These are phyloP conservation scores for Phialophora macrospora DNA, from an alignment of 2,329 filamentous ascomycete genomes.

Conservation along the genomic window DNA sequence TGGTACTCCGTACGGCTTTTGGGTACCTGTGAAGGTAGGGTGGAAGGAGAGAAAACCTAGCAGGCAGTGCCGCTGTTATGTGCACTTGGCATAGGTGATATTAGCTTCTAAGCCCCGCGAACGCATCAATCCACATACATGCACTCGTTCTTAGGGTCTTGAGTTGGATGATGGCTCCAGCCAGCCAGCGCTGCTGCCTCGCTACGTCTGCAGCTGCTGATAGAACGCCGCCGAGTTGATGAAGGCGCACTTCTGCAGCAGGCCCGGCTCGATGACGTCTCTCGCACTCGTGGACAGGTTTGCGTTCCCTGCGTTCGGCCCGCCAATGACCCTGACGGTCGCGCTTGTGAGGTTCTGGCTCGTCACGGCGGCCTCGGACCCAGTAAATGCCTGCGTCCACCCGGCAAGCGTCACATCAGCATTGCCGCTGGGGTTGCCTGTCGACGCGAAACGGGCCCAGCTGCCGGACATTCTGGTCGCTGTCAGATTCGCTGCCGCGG, in stretches of 20 bases:
- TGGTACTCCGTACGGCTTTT: no score
- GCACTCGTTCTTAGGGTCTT: background rate
- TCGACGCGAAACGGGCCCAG: slow-evolving; percentile 23
- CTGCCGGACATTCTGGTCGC: slow-evolving; percentile 26
- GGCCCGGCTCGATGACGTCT: slow-evolving; percentile 15
- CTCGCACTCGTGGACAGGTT: slow-evolving; percentile 1
- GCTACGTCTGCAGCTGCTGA: slow-evolving; percentile 23
- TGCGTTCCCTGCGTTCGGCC: slow-evolving; percentile 22
- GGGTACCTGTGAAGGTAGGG: no score
- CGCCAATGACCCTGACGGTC: slow-evolving; percentile 23
- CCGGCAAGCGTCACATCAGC: slow-evolving; percentile 12
- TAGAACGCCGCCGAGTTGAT: slow-evolving; percentile 28
- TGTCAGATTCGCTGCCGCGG: slow-evolving; percentile 20
- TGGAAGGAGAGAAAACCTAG: no score
- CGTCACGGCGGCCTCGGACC: slow-evolving; percentile 10
- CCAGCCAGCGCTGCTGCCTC: background rate
- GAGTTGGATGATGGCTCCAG: background rate
- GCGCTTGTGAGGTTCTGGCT: slow-evolving; percentile 13
- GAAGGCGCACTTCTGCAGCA: slow-evolving; percentile 23
- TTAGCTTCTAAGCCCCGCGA: no score
- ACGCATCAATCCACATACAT: background rate
- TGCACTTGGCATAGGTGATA: no score
- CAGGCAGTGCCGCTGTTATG: no score
- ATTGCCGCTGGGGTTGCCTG: slow-evolving; percentile 23
- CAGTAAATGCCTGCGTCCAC: slow-evolving; percentile 23